Percentiles rank a stretch among this genome's conserved stretches.
Evolutionary conservation across 108 stramenopile genomes (phyloP).

Genomic region (Pseudonitzschia multistriata): DNA sequence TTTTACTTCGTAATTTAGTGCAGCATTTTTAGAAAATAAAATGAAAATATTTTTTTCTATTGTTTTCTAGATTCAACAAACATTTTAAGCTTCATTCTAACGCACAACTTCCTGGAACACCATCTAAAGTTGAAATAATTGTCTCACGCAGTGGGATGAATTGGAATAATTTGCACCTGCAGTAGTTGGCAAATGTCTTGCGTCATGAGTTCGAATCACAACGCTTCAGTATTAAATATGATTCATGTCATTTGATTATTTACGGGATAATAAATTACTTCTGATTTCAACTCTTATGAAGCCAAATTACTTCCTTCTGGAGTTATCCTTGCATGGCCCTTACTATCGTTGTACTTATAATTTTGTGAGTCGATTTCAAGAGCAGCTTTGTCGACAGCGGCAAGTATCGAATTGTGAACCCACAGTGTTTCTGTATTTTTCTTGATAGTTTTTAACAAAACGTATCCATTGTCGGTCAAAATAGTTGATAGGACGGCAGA

Average conservation of each 20-base stretch:
- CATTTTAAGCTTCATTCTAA: no score
- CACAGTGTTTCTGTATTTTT: constrained; percentile 19
- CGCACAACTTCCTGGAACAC: no score
- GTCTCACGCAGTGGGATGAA: no score
- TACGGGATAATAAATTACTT: no score
- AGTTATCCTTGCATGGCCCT: constrained; percentile 9
- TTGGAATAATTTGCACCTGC: no score
- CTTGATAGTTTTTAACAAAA: constrained; percentile 19
- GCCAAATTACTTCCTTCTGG: constrained; percentile 6
- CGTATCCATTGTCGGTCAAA: constrained; percentile 25
- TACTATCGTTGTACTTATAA: constrained; percentile 26
- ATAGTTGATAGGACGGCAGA: constrained; percentile 28
- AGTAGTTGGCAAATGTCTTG: no score
- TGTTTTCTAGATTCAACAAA: no score
- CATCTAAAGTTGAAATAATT: no score
- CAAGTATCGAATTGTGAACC: constrained; percentile 18
- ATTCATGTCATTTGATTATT: no score
- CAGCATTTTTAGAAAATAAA: background rate
- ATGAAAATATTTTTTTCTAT: no score
- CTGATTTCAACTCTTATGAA: background rate
- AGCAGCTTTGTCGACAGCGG: constrained; percentile 11
- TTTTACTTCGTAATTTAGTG: background rate
- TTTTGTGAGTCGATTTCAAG: constrained; percentile 26
- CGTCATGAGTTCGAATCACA: no score
- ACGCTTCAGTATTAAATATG: no score